Evolutionary conservation across 2,329 filamentous ascomycete species (phyloP).

Genomic region (Cordyceps tenuipes): DNA sequence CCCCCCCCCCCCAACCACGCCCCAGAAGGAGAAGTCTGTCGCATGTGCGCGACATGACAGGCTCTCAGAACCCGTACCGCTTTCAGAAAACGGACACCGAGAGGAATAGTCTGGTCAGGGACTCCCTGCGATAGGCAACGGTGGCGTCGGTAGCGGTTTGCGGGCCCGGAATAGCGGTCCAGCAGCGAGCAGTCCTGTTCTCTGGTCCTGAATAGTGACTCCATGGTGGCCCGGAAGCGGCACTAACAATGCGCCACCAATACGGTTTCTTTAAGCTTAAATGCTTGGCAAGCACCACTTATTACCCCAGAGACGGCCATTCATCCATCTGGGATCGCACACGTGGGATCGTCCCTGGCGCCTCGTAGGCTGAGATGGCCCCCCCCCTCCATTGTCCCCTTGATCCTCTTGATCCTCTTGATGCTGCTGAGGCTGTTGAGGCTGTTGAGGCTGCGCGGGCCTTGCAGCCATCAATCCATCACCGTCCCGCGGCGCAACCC

Average conservation of each 20-base stretch:
- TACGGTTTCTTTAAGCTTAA: slow-evolving; percentile 8
- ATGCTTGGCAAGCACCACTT: slow-evolving; percentile 2
- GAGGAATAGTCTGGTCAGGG: background rate
- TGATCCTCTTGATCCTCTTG: background rate
- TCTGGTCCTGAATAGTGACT: background rate
- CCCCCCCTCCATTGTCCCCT: background rate
- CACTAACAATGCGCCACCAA: slow-evolving; percentile 4
- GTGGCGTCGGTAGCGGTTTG: background rate
- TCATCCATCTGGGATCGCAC: background rate
- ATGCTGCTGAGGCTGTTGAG: background rate
- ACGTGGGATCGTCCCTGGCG: slow-evolving; percentile 2
- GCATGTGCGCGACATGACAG: slow-evolving; percentile 8
- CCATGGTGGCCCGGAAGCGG: background rate
- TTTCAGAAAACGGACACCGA: slow-evolving; percentile 8
- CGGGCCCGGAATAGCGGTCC: background rate
- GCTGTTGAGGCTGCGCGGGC: background rate
- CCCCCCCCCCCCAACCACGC: background rate
- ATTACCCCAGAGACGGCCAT: background rate
- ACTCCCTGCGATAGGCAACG: background rate
- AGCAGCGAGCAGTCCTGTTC: too few species aligned
- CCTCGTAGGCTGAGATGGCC: background rate
- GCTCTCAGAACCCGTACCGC: background rate
- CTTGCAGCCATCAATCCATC: background rate
- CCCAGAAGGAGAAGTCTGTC: slow-evolving; percentile 7
- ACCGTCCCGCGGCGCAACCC: background rate